Percentiles rank a stretch among this genome's conserved stretches.
These are phyloP conservation scores for Boletus subcaerulescens DNA, from an alignment of 768 basidiomycete genomes.

Conservation along the genomic window DNA sequence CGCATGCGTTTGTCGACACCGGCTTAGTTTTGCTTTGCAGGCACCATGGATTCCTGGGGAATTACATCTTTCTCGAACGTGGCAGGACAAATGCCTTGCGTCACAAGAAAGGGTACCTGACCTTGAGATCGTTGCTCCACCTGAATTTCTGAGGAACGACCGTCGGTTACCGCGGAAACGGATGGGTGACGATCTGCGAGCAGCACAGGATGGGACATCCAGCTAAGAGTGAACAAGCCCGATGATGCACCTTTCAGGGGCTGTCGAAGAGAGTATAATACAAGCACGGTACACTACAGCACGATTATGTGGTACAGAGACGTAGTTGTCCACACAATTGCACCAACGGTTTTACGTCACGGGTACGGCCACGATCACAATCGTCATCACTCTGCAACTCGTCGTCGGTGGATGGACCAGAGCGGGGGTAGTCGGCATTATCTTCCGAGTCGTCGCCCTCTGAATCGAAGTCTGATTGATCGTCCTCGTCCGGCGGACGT, in stretches of 20 bases:
- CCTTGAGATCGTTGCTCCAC: constrained; percentile 34
- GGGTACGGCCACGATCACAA: constrained; percentile 39
- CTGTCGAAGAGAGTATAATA: not conserved
- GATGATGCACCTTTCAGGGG: too few relatives aligned
- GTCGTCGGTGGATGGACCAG: constrained; percentile 40
- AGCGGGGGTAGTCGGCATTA: constrained; percentile 21
- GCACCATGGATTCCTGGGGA: constrained; percentile 41
- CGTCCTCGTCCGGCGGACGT: constrained; percentile 33
- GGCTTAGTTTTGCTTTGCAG: constrained; percentile 24
- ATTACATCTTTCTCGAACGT: constrained; percentile 29
- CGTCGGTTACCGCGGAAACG: constrained; percentile 29
- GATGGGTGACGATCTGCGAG: not conserved
- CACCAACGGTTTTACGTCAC: constrained; percentile 39
- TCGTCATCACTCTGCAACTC: constrained; percentile 39
- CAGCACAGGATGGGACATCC: not conserved
- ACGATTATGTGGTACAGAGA: constrained; percentile 10
- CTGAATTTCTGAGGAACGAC: constrained; percentile 36
- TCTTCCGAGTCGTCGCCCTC: constrained; percentile 26
- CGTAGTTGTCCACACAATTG: constrained; percentile 28
- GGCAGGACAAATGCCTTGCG: constrained; percentile 41
- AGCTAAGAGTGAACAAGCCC: too few relatives aligned
- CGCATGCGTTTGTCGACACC: not conserved
- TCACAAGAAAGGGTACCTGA: constrained; percentile 37
- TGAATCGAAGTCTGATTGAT: constrained; percentile 33
- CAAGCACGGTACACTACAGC: not conserved